Conservation (phyloP, 805 yeast species). For the Lachancea sp. region DNA sequence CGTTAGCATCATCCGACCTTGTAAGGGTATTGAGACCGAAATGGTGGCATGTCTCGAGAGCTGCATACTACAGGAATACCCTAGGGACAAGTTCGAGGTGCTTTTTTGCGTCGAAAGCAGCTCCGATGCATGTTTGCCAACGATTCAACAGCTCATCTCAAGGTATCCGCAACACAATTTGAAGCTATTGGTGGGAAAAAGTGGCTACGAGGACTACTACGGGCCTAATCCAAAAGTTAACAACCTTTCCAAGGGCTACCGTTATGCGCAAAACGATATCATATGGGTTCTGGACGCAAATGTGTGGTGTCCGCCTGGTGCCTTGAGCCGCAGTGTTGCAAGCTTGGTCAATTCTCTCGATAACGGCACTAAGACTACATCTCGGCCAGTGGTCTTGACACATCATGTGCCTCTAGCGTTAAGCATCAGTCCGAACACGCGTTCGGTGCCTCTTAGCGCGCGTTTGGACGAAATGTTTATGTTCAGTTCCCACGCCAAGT, state of each 20-base stretch:
- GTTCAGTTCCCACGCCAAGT: slow-evolving; percentile 77
- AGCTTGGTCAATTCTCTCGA: slow-evolving; percentile 45
- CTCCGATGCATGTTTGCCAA: slow-evolving; percentile 57
- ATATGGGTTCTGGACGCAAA: slow-evolving; percentile 85
- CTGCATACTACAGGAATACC: slow-evolving; percentile 63
- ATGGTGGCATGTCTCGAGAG: slow-evolving; percentile 60
- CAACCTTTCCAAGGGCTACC: slow-evolving; percentile 76
- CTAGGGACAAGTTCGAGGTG: slow-evolving; percentile 53
- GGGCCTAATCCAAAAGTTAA: slow-evolving; percentile 91
- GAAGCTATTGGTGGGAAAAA: slow-evolving; percentile 47
- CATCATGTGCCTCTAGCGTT: slow-evolving; percentile 77
- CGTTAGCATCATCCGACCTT: slow-evolving; percentile 74
- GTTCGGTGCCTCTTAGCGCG: slow-evolving; percentile 45
- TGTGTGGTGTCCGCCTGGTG: slow-evolving; percentile 66
- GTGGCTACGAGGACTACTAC: slow-evolving; percentile 38
- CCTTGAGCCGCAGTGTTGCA: slow-evolving; percentile 57
- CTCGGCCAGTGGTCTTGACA: slow-evolving; percentile 53
- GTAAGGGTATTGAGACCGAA: slow-evolving; percentile 79
- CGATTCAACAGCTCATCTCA: slow-evolving; percentile 43
- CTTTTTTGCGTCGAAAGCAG: slow-evolving; percentile 67
- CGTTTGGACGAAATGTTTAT: slow-evolving; percentile 79
- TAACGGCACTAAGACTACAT: slow-evolving; percentile 37
- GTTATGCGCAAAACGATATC: slow-evolving; percentile 59
- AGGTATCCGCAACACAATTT: slow-evolving; percentile 55
- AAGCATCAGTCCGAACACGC: slow-evolving; percentile 24